A percentile compares a stretch with the other conserved stretches of the same genome.
These are phyloP conservation scores for Botrytis medusae DNA, from an alignment of 2,329 filamentous ascomycete species.

Conservation along the genomic window DNA sequence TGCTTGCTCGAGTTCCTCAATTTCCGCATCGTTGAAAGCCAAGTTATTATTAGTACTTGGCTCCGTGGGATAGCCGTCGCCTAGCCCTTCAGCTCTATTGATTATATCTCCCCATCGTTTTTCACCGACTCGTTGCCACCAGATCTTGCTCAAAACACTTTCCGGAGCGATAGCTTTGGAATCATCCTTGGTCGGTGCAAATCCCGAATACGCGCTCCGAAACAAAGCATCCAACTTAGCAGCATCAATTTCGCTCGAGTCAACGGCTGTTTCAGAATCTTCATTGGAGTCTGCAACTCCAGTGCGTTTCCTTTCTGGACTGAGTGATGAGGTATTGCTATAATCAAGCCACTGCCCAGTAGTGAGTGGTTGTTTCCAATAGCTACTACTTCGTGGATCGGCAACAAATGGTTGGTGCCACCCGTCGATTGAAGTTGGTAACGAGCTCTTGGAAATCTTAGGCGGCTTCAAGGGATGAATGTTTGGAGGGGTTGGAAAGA, in stretches of 20 bases:
- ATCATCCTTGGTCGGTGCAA: conserved; percentile 75
- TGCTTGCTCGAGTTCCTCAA: conserved; percentile 48
- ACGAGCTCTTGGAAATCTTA: conserved; percentile 70
- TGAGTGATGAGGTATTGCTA: conserved; percentile 59
- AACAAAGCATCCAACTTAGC: conserved; percentile 74
- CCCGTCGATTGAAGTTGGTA: conserved; percentile 50
- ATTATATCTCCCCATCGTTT: conserved; percentile 65
- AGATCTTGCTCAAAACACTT: conserved; percentile 65
- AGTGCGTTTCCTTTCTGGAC: conserved; percentile 63
- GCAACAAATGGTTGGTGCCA: conserved; percentile 45
- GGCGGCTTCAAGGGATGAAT: conserved; percentile 68
- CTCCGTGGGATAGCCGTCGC: conserved; percentile 16
- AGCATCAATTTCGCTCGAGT: conserved; percentile 55
- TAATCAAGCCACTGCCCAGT: conserved; percentile 71
- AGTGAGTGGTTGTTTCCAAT: conserved; percentile 65
- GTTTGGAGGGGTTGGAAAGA: conserved; percentile 67
- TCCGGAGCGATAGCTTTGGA: conserved; percentile 68
- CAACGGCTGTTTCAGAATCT: conserved; percentile 52
- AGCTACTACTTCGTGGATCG: conserved; percentile 51
- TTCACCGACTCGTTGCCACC: conserved; percentile 73
- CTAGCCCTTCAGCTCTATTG: conserved; percentile 38
- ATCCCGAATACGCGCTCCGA: conserved; percentile 74
- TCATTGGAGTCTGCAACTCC: conserved; percentile 67
- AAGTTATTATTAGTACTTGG: conserved; percentile 15
- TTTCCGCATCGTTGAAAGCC: conserved; percentile 26